Base-by-base conservation (phyloP, 352 stramenopile genomes). In the Pythium grandisporangium region DNA sequence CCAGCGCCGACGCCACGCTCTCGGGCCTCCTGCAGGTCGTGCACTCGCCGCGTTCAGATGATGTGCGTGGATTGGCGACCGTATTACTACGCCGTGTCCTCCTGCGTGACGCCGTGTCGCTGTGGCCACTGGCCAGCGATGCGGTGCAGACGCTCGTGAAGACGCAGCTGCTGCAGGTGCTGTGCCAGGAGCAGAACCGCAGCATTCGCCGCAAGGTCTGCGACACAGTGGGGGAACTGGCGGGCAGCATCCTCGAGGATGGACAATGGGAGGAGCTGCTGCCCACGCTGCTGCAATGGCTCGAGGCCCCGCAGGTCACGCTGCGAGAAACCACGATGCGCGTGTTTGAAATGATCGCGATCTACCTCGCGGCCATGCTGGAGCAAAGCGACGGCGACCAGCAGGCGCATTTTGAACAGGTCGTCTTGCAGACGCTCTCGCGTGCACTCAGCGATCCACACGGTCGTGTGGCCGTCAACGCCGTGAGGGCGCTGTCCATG, bases 191-290 rank as follows among this genome's bases (percentile, higher is more conserved):
- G 45, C 41, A 57, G 32, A 79, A 91, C 50, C 68, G 70, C 37
- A 78, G 78, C 47, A 89, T 92, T 51, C 73, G 79, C 12, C 73
- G 79, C 26, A 87, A 89, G 40, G 70, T 89, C 36, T 89, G 79
- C 46, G 79, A 92, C 51, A 92, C 71, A 10, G 79, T 92, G 26
- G 79, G 79, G 33, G 79, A 92, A 36, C 52, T 92, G 30, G 79
- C 75, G 45, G 81, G 61, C 51, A 81, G 63, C 37, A 82, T 92
- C 52, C 43, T 92, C 13, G 79, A 89, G 22, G 73, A 92, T 54
- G 71, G 65, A 19, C 73, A 92, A 42, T 92, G 79, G 75, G 69
- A 84, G 44, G 70, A 71, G 17, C 49, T 92, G 35, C 37, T 89
- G 37, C 75, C 71, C 8, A 84, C 60, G 39, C 51, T 92, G 53